Base-by-base conservation (phyloP, 306 rosid genomes). In the Vachellia collinsii region DNA sequence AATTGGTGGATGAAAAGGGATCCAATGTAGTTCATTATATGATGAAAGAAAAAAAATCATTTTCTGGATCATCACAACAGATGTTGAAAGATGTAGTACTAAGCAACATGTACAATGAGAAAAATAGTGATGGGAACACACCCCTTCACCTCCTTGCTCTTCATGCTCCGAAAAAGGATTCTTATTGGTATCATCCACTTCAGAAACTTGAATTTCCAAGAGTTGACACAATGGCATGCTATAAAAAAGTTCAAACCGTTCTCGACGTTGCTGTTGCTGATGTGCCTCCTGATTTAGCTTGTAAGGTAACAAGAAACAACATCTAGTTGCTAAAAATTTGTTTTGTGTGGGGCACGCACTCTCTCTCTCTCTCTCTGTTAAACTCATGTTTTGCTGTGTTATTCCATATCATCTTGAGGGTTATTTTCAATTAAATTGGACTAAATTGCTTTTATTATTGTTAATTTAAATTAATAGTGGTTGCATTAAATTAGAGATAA, bases 71-170 rank as follows among this genome's bases (percentile, higher is more conserved):
- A 11, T 29, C 34, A 29, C 34, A 1, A 25, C 8, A 0, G n/a
- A 72, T 51, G 14, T 0, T 51, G 17, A 0, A 0, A 0, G 38
- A 54, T 4, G 0, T 4, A 2, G 12, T 66, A 5, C 36, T 74
- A 9, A 74, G 66, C 13, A 38, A 38, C 48, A 36, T 74, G n/a
- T 74, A 37, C 20, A 53, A 53, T 54, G 38, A 54, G 51, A 74
- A 11, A 22, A 51, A 74, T 23, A 0, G 0, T 2, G 34, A 74
- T 19, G 77, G 77, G 29, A 53, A 74, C 50, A 74, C 66, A 37
- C 50, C 77, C 10, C 20, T 74, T 14, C 77, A 74, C 13, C 54
- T 4, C 54, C 16, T 48, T 48, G 54, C 54, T 1, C 19, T 1
- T 14, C 53, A 3, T 14, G n/a, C n/a, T 48, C 19, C 61, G 12